phyloP scores from a whole-genome alignment of 1,139 yeast species.

The Lodderomyces theae region DNA sequence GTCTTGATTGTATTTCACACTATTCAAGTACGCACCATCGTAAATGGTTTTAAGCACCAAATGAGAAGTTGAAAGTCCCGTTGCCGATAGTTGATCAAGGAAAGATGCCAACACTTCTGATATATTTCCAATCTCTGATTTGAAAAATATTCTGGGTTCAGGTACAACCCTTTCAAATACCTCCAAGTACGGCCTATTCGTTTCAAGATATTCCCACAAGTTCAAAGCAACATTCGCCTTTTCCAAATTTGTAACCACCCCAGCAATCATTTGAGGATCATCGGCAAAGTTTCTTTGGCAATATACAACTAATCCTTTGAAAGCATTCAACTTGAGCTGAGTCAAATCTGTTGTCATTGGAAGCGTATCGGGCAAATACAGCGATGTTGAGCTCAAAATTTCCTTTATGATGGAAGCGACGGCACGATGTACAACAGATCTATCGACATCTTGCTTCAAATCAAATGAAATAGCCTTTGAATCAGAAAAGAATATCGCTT shows the following conservation, averaged over 20 bases:
- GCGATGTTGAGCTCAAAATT: constrained; percentile 47
- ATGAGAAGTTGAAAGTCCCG: constrained; percentile 25
- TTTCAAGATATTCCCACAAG: constrained; percentile 44
- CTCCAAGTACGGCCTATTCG: constrained; percentile 9
- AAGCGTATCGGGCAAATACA: constrained; percentile 30
- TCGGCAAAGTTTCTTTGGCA: constrained; percentile 45
- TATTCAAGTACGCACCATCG: constrained; percentile 45
- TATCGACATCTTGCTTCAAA: constrained; percentile 31
- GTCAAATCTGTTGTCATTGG: constrained; percentile 29
- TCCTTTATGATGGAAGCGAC: constrained; percentile 50
- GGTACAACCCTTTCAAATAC: constrained; percentile 15
- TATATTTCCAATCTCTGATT: constrained; percentile 28
- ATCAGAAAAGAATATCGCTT: constrained; percentile 65
- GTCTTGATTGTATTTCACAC: constrained; percentile 30
- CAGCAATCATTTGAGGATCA: constrained; percentile 24
- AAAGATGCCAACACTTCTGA: constrained; percentile 35
- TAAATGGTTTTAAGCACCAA: constrained; percentile 38
- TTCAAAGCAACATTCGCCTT: constrained; percentile 53
- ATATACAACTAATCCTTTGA: constrained; percentile 45
- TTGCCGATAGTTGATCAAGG: constrained; percentile 21
- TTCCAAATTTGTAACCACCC: constrained; percentile 52
- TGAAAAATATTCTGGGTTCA: constrained; percentile 26
- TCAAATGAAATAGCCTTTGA: constrained; percentile 57
- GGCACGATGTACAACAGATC: constrained; percentile 47
- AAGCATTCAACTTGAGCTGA: constrained; percentile 24